Evolutionary conservation across 805 yeast species (phyloP).

Genomic region (Zygotorulaspora chibaensis): DNA sequence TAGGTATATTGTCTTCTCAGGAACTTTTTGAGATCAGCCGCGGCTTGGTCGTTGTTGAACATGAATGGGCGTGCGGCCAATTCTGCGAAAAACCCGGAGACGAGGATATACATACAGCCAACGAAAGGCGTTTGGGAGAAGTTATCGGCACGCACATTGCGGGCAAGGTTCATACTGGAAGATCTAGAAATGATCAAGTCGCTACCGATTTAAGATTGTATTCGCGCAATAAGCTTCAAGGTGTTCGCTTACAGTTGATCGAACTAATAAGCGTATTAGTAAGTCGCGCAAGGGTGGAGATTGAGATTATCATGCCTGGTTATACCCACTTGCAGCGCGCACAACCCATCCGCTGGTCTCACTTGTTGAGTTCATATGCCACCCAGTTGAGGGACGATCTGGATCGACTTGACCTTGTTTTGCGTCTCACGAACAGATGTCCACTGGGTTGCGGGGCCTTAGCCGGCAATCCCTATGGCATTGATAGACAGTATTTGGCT

Average conservation of each 20-base stretch:
- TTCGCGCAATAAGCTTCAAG: constrained; percentile 55
- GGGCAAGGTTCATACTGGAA: constrained; percentile 93
- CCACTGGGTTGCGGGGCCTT: constrained; percentile 93
- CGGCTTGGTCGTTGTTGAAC: constrained; percentile 63
- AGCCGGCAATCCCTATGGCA: constrained; percentile 95
- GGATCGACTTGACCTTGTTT: constrained; percentile 70
- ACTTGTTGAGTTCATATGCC: constrained; percentile 86
- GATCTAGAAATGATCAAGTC: constrained; percentile 93
- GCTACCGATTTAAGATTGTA: constrained; percentile 93
- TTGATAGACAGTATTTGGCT: constrained; percentile 83
- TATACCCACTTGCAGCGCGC: constrained; percentile 94
- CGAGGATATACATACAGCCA: constrained; percentile 94
- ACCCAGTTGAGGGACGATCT: constrained; percentile 85
- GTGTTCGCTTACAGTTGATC: constrained; percentile 41
- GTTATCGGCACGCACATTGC: constrained; percentile 82
- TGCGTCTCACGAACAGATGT: constrained; percentile 40
- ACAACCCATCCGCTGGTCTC: constrained; percentile 97
- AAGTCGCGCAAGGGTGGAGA: constrained; percentile 71
- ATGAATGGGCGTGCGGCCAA: constrained; percentile 74
- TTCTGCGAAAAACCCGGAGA: constrained; percentile 39
- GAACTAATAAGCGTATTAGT: constrained; percentile 59
- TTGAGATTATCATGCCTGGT: constrained; percentile 91
- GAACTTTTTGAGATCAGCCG: no score
- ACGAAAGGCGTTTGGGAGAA: constrained; percentile 91
- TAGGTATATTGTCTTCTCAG: no score